phyloP scores from a whole-genome alignment of 2,329 filamentous ascomycete genomes.

The Sclerotinia trifoliorum region DNA sequence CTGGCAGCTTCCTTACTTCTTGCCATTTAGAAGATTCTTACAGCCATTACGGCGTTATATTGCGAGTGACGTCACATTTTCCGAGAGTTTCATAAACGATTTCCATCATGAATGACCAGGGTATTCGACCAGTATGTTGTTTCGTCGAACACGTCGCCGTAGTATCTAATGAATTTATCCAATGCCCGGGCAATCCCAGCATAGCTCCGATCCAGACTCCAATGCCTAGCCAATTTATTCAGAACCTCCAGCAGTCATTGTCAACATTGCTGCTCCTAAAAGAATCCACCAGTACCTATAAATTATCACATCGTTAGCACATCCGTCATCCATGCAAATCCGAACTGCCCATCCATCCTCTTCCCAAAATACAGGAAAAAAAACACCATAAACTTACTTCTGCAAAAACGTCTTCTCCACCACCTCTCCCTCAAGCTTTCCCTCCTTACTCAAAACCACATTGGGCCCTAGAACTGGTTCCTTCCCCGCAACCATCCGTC shows the following conservation, averaged over 20 bases:
- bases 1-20: background rate
- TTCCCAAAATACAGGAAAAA: background rate
- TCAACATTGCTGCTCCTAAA: conserved; percentile 50
- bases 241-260: conserved; percentile 53
- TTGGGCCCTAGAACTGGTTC: conserved; percentile 63
- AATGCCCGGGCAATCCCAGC: background rate
- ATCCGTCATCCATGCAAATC: background rate
- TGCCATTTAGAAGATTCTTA: no score
- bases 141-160: background rate
- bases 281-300: conserved; percentile 63
- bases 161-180: background rate
- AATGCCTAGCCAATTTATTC: conserved; percentile 39
- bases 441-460: conserved; percentile 59
- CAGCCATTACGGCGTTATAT: background rate
- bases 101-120: no score
- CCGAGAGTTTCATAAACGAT: no score
- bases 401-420: conserved; percentile 64
- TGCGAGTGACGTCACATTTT: background rate
- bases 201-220: background rate
- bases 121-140: background rate
- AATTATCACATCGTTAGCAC: background rate
- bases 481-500: conserved; percentile 50
- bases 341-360: no score
- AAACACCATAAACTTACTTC: conserved; percentile 52
- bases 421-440: conserved; percentile 55